phyloP scores from a whole-genome alignment of 169 alveolate genomes.

The Perkinsus marinus region DNA sequence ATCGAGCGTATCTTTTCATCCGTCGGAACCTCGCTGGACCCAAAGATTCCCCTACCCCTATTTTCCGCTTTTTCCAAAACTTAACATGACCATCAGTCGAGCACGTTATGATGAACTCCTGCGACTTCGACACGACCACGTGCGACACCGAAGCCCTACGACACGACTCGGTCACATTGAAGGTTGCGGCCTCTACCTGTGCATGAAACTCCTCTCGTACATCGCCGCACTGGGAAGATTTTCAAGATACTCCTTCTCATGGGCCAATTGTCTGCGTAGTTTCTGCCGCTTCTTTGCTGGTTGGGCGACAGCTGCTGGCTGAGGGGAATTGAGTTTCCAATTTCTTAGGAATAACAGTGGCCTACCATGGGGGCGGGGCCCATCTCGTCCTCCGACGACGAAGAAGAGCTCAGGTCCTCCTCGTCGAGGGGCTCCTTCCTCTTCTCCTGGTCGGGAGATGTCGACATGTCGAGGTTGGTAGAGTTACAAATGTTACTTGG shows the following conservation, averaged over 20 bases:
- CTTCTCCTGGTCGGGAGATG: not conserved
- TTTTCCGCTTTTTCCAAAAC: conserved; percentile 86
- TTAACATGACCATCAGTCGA: conserved; percentile 87
- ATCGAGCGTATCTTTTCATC: not conserved
- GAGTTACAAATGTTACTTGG: not conserved
- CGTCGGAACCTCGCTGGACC: not conserved
- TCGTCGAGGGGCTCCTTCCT: not conserved
- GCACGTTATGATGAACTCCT: conserved; percentile 79
- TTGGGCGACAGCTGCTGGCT: not conserved
- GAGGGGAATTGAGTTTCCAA: not conserved
- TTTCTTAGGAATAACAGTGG: not conserved
- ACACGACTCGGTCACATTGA: not conserved
- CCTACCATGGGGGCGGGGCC: not conserved
- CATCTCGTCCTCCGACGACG: not conserved
- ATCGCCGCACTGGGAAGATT: conserved; percentile 57
- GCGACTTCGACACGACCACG: conserved; percentile 59
- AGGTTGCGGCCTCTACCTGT: conserved; percentile 3
- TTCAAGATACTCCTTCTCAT: conserved; percentile 47
- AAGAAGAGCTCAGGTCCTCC: not conserved
- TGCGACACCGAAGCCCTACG: not conserved
- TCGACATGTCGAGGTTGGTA: too few species aligned
- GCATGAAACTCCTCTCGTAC: conserved; percentile 77
- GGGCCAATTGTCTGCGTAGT: conserved; percentile 9
- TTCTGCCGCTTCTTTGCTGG: not conserved
- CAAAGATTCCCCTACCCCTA: conserved; percentile 33